Evolutionary conservation across 495 filamentous ascomycete species (phyloP), one percentile per base, ranked within the genome.

Genomic region (Penicillium desertorum): DNA sequence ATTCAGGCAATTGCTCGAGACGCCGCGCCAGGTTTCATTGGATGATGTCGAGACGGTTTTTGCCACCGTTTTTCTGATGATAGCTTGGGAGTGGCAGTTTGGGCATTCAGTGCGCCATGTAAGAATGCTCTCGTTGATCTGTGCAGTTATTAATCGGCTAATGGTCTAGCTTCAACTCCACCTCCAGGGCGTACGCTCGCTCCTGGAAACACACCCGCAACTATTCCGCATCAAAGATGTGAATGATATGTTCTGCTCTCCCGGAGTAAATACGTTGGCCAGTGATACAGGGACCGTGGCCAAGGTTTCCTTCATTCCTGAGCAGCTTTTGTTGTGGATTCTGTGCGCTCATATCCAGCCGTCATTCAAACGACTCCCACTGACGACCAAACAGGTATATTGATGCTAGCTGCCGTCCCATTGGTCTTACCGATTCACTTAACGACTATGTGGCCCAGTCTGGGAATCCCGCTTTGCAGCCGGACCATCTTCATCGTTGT

Each of bases 71-170:
- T 77, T 77, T 16, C 46, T 77, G 32, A 77, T 77, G 74, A 60
- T 75, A 29, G 67, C 66, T 0, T 77, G 74, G 37, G 74, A 77
- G 57, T 77, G 74, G 72, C 70, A 77, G 45, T 77, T 73, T 51
- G 74, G 74, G 12, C 64, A 75, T 43, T 75, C 65, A 4, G 63
- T 77, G 11, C 71, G 69, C 20, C 72, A 74, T 66, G 53, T 55
- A 41, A 47, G 51, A 34, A 37, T 23, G 17, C 19, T 14, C 14
- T 17, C 5, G 8, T 23, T 37, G 34, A 17, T 25, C 23, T 4
- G 17, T 44, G 9, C 25, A 30, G 23, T 25, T 9, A 27, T 10
- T 9, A 14, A 19, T 34, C 20, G 14, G 20, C 39, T 53, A 43
- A 43, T 44, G 41, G 5, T 20, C 5, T 9, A 55, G 53, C 63